phyloP scores from a whole-genome alignment of 768 basidiomycete genomes.

The Megacollybia marginata region DNA sequence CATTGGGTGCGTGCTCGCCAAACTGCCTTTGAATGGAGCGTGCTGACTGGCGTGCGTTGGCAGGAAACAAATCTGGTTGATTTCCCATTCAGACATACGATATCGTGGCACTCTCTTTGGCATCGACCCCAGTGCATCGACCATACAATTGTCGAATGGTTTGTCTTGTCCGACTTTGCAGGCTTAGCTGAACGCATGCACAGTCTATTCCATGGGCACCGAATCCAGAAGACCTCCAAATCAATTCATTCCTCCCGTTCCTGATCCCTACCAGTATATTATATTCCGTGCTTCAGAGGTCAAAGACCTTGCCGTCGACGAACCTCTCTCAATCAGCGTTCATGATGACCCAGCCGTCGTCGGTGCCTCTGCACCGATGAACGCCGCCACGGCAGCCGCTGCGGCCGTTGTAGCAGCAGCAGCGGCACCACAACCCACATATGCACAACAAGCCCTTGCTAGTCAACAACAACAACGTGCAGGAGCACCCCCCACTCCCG shows the following conservation, averaged over 20 bases:
- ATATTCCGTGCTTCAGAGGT: conserved; percentile 89
- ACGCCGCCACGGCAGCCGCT: too few relatives aligned
- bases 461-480: background rate
- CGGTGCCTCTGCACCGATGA: conserved; percentile 42
- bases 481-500: background rate
- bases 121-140: conserved; percentile 79
- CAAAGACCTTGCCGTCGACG: conserved; percentile 83
- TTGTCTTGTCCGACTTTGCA: conserved; percentile 9
- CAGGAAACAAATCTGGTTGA: conserved; percentile 85
- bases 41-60: conserved; percentile 8
- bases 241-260: conserved; percentile 78
- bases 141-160: conserved; percentile 88
- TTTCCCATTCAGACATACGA: conserved; percentile 86
- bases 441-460: background rate
- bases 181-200: conserved; percentile 3
- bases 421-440: background rate
- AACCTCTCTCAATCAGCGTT: conserved; percentile 53
- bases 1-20: conserved; percentile 48
- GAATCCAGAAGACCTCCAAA: conserved; percentile 73
- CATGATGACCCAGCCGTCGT: conserved; percentile 83
- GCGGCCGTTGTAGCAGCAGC: too few relatives aligned
- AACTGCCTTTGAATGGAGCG: background rate
- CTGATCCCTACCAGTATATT: conserved; percentile 83
- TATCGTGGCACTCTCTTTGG: conserved; percentile 84
- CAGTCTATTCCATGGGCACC: conserved; percentile 85